A percentile compares a stretch with the other conserved stretches of the same genome.
phyloP scores from a whole-genome alignment of 768 basidiomycete species.

The Grammothele lineata region DNA sequence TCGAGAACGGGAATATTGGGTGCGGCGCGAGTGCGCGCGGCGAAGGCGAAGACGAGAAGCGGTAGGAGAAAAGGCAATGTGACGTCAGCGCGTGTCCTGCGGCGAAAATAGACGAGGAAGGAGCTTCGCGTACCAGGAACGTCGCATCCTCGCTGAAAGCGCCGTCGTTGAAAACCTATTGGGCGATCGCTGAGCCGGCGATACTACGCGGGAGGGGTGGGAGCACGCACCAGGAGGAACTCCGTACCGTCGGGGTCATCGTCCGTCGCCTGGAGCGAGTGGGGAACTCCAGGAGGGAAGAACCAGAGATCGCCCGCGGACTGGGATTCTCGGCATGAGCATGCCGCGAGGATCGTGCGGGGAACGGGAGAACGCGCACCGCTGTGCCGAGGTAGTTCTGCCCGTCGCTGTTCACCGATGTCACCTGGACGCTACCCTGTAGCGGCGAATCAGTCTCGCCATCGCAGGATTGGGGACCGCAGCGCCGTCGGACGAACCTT shows the following conservation, averaged over 20 bases:
- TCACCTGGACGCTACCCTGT: constrained; percentile 33
- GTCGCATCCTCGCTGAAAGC: constrained; percentile 52
- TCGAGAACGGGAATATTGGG: no score
- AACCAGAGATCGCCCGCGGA: constrained; percentile 51
- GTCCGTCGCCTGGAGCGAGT: constrained; percentile 49
- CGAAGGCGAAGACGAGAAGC: no score
- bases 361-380: constrained; percentile 3
- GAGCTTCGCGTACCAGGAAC: constrained; percentile 29
- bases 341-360: not conserved
- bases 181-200: no score
- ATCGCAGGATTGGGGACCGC: not conserved
- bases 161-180: constrained; percentile 41
- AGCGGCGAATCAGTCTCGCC: not conserved
- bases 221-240: constrained; percentile 42
- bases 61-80: not conserved
- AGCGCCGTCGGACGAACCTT: constrained; percentile 18
- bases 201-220: not conserved
- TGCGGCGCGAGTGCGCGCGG: no score
- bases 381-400: constrained; percentile 48
- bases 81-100: not conserved
- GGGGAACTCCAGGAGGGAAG: constrained; percentile 52
- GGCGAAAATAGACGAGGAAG: constrained; percentile 8
- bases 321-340: constrained; percentile 1
- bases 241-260: constrained; percentile 42
- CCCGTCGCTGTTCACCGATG: constrained; percentile 46